Conservation (phyloP, 1,284 basidiomycete species). For the Ceratobasidium sp. region DNA sequence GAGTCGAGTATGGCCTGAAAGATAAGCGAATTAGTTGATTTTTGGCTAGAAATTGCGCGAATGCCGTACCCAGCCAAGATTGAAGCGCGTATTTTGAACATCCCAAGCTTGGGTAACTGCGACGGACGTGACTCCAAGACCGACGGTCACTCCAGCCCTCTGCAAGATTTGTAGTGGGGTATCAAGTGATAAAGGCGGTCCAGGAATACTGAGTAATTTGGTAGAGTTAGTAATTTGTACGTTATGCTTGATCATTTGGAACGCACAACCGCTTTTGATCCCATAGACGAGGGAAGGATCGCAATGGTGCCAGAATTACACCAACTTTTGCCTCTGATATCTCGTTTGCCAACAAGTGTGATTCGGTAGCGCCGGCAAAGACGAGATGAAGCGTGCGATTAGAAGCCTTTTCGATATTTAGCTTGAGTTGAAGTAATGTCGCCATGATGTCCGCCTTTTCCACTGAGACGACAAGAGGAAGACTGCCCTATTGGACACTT, state of each 20-base stretch:
- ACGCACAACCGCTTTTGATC: conserved; percentile 74
- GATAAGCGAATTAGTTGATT: conserved; percentile 23
- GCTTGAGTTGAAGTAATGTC: conserved; percentile 78
- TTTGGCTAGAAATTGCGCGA: conserved; percentile 17
- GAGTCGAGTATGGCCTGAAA: conserved; percentile 59
- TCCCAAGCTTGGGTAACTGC: conserved; percentile 67
- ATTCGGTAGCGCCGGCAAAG: conserved; percentile 80
- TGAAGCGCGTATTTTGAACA: conserved; percentile 77
- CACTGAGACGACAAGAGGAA: conserved; percentile 78
- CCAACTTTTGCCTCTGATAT: conserved; percentile 77
- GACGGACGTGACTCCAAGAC: conserved; percentile 63
- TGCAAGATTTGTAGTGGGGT: conserved; percentile 74
- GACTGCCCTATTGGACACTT: conserved; percentile 59
- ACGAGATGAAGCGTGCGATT: conserved; percentile 53
- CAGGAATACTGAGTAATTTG: conserved; percentile 67
- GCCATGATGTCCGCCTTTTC: conserved; percentile 82
- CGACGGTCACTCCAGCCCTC: conserved; percentile 78
- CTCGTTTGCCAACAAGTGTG: conserved; percentile 79
- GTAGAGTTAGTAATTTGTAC: background rate
- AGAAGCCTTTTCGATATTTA: conserved; percentile 70
- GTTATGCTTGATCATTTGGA: background rate
- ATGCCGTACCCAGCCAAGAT: conserved; percentile 72
- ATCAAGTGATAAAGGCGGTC: conserved; percentile 78
- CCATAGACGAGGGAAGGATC: conserved; percentile 76
- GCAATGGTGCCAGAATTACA: conserved; percentile 76